Conservation (phyloP, 2,329 filamentous ascomycete genomes). For the Hymenoscyphus fraxineus region DNA sequence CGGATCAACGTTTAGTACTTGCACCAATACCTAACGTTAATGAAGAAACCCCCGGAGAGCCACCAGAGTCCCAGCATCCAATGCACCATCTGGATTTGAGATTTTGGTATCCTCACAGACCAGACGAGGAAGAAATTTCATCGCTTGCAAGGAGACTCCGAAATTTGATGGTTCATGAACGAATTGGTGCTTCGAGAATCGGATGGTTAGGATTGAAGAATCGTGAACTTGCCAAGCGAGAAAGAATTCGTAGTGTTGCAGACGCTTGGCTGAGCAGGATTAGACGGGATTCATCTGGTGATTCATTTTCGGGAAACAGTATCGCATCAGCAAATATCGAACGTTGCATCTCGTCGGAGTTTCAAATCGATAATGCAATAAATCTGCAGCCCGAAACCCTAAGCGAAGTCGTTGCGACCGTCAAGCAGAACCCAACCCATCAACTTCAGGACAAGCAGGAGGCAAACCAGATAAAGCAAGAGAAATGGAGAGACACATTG, state of each 20-base stretch:
- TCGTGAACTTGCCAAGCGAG: not conserved
- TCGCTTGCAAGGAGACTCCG: not conserved
- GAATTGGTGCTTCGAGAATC: not conserved
- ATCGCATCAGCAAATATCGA: not conserved
- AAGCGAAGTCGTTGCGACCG: not conserved
- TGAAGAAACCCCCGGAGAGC: not conserved
- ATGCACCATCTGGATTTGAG: not conserved
- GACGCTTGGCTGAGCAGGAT: not conserved
- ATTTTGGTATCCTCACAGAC: not conserved
- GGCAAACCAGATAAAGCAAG: too few relatives aligned
- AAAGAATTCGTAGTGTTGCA: not conserved
- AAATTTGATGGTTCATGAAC: not conserved
- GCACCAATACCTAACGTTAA: conserved; percentile 6
- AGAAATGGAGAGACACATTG: too few relatives aligned
- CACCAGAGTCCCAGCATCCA: not conserved
- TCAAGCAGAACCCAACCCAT: too few relatives aligned
- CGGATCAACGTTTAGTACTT: conserved; percentile 10
- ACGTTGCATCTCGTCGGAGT: not conserved
- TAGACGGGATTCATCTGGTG: not conserved
- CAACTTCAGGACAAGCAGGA: too few relatives aligned
- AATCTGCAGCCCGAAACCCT: not conserved
- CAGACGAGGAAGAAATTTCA: not conserved
- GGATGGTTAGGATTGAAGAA: not conserved
- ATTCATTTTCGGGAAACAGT: not conserved
- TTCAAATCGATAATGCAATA: not conserved